phyloP scores from a whole-genome alignment of 495 filamentous ascomycete species.

The Aspergillus asperescens region DNA sequence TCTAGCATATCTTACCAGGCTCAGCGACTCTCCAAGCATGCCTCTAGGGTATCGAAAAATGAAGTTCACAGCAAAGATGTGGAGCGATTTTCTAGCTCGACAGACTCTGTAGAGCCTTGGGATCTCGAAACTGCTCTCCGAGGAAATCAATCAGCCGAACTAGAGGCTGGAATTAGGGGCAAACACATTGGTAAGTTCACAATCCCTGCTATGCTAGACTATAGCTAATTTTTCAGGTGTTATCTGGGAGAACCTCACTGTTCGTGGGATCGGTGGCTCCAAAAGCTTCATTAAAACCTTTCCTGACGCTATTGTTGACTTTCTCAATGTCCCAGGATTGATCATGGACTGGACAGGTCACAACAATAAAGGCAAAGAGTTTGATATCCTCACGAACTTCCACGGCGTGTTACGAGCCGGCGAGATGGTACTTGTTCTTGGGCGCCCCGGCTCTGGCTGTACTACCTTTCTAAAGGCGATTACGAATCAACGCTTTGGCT shows the following conservation, averaged over 20 bases:
- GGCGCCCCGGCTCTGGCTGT: constrained; percentile 80
- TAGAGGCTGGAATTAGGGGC: constrained; percentile 67
- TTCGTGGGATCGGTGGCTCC: constrained; percentile 69
- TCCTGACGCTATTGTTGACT: constrained; percentile 71
- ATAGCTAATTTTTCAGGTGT: constrained; percentile 46
- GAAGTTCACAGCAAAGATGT: constrained; percentile 35
- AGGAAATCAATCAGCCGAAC: constrained; percentile 63
- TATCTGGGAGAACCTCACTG: constrained; percentile 71
- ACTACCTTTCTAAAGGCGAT: constrained; percentile 85
- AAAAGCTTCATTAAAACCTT: constrained; percentile 79
- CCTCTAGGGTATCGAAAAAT: constrained; percentile 36
- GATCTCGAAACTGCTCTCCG: constrained; percentile 65
- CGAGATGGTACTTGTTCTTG: constrained; percentile 88
- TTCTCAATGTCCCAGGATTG: constrained; percentile 65
- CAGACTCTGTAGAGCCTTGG: constrained; percentile 54
- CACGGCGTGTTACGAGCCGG: constrained; percentile 62
- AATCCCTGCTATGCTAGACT: background rate
- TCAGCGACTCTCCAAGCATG: constrained; percentile 40
- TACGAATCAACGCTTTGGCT: constrained; percentile 74
- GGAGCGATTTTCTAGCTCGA: constrained; percentile 45
- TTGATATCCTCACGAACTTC: constrained; percentile 54
- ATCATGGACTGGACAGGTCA: constrained; percentile 52
- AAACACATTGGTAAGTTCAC: constrained; percentile 59
- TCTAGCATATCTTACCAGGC: constrained; percentile 57
- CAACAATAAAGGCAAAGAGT: constrained; percentile 58